Evolutionary conservation across 2,329 filamentous ascomycete genomes (phyloP), one percentile per base, ranked within the genome.

Genomic region (Botryotinia globosa): DNA sequence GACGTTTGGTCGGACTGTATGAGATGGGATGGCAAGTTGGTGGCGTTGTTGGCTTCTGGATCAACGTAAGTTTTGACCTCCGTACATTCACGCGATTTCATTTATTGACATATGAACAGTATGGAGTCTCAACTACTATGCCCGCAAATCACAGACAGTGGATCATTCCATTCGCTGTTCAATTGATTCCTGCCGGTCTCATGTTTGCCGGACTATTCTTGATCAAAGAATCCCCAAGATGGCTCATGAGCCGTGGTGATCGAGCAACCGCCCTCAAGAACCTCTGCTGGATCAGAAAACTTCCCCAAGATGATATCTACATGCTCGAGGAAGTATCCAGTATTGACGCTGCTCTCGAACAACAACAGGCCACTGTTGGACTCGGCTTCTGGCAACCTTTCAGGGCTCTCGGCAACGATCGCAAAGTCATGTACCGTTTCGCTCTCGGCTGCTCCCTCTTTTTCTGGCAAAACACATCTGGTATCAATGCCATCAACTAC

Each of bases 371-470:
- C 4, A 86, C 87, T 44, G 87, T 93, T 63, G 92, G 92, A 14
- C 82, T 87, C 25, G 92, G 92, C 4, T 94, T 94, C 85, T 93
- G 89, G 89, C 90, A 90, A 81, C 91, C 91, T 0, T 92, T 93
- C 82, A 72, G 75, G 29, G 70, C 75, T 29, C 42, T 69, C 3
- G 62, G 66, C 16, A 51, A 45, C 22, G 70, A 72, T 22, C 34
- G 84, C 86, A 73, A 85, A 84, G 76, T 79, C 56, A 78, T 78
- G 77, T 73, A 82, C 88, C 76, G 92, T 59, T 90, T 95, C 82
- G 87, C 93, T 80, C 85, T 94, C 18, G 92, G 92, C 64, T 87
- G 87, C 72, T 87, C 92, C 78, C 85, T 95, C 25, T 72, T 72
- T 42, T 63, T 77, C 66, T 76, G 76, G 32, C 76, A 77, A 72